These are phyloP conservation scores for Acorus calamus DNA, from an alignment of 106 monocot species.

Conservation along the genomic window DNA sequence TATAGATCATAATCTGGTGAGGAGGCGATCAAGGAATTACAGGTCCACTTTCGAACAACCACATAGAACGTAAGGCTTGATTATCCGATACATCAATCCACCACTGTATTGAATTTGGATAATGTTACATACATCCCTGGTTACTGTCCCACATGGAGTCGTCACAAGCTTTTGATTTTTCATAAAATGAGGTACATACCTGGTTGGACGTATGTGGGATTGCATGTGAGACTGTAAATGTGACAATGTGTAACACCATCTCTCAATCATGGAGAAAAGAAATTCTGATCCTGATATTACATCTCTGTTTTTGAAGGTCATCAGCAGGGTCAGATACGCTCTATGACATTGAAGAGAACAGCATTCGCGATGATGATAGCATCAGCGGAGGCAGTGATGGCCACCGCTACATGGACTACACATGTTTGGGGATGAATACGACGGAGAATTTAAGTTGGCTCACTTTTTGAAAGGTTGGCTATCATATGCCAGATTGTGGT, in stretches of 20 bases:
- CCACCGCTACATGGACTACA: background rate
- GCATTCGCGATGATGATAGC: background rate
- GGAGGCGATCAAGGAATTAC: background rate
- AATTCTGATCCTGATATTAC: background rate
- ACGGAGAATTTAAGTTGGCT: background rate
- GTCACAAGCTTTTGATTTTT: too few relatives aligned
- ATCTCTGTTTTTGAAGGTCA: background rate
- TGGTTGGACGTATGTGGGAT: too few relatives aligned
- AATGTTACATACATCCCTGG: background rate
- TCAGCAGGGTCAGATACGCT: background rate
- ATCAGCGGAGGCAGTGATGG: background rate
- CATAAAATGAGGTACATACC: too few relatives aligned
- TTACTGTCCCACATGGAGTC: too few relatives aligned
- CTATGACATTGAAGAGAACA: background rate
- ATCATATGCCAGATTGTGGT: slow-evolving; percentile 6
- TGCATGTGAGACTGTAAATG: too few relatives aligned
- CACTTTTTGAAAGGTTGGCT: slow-evolving; percentile 8
- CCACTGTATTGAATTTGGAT: background rate
- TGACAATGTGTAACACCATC: background rate
- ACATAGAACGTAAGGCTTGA: background rate
- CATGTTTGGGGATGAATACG: background rate
- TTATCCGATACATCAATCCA: too few relatives aligned
- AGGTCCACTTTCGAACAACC: background rate
- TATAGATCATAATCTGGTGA: background rate
- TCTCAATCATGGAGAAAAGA: background rate